phyloP scores from a whole-genome alignment of 495 filamentous ascomycete species.

The Parachaetomium inaequale region DNA sequence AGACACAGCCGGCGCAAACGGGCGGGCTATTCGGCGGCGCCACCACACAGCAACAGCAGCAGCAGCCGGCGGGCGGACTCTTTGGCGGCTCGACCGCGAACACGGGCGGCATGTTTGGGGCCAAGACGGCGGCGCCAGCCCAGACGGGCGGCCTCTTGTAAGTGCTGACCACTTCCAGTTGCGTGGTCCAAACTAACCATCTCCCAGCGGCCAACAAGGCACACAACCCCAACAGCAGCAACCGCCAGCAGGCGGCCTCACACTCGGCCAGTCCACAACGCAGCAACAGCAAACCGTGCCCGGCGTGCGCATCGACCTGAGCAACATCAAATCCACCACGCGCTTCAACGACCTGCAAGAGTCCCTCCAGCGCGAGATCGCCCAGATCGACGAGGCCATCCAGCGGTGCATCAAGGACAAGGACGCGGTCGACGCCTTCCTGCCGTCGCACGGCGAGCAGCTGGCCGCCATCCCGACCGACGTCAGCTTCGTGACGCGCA shows the following conservation, averaged over 20 bases:
- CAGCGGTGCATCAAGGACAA: slow-evolving; percentile 60
- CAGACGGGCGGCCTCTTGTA: slow-evolving; percentile 49
- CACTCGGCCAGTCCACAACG: slow-evolving; percentile 40
- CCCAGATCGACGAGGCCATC: slow-evolving; percentile 69
- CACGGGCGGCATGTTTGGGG: slow-evolving; percentile 48
- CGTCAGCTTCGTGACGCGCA: slow-evolving; percentile 67
- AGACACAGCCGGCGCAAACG: slow-evolving; percentile 23
- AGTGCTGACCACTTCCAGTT: slow-evolving; percentile 24
- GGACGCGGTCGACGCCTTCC: slow-evolving; percentile 55
- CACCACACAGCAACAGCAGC: slow-evolving; percentile 19
- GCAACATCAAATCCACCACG: slow-evolving; percentile 76
- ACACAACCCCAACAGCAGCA: slow-evolving; percentile 42
- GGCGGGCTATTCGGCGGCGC: slow-evolving; percentile 24
- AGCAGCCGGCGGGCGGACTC: slow-evolving; percentile 24
- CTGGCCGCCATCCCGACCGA: slow-evolving; percentile 66
- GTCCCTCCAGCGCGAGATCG: slow-evolving; percentile 72
- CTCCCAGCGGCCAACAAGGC: slow-evolving; percentile 17
- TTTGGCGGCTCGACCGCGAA: slow-evolving; percentile 33
- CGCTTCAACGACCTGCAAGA: slow-evolving; percentile 86
- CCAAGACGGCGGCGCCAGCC: slow-evolving; percentile 29
- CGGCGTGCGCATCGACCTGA: slow-evolving; percentile 73
- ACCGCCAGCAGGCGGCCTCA: slow-evolving; percentile 19
- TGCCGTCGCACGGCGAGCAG: slow-evolving; percentile 61
- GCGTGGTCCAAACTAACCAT: slow-evolving; percentile 14
- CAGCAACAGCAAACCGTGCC: slow-evolving; percentile 55